Conservation (phyloP, 768 basidiomycete species). For the Russula compacta region DNA sequence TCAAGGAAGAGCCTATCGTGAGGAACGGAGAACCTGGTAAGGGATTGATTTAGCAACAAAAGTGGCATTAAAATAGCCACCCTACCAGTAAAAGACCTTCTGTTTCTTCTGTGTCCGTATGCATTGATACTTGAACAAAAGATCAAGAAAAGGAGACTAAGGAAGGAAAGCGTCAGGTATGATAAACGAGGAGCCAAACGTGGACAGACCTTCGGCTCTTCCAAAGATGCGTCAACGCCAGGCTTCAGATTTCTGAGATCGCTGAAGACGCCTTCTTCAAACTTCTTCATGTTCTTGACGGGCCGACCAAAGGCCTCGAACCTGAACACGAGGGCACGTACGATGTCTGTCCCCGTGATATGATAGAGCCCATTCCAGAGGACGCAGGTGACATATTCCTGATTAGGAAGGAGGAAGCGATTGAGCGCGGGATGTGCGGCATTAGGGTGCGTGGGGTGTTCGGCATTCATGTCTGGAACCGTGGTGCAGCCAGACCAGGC, state of each 20-base stretch:
- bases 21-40: constrained; percentile 84
- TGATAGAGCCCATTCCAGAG: constrained; percentile 88
- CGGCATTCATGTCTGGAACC: constrained; percentile 20
- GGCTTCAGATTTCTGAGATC: constrained; percentile 93
- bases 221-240: constrained; percentile 82
- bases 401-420: constrained; percentile 78
- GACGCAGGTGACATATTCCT: constrained; percentile 85
- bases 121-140: constrained; percentile 93
- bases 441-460: constrained; percentile 30
- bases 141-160: constrained; percentile 86
- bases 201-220: constrained; percentile 79
- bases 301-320: constrained; percentile 91
- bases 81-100: constrained; percentile 95
- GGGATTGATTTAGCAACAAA: constrained; percentile 23
- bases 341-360: constrained; percentile 96
- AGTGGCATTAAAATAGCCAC: constrained; percentile 21
- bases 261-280: constrained; percentile 93
- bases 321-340: constrained; percentile 87
- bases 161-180: constrained; percentile 15
- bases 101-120: constrained; percentile 98
- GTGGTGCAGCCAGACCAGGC: constrained; percentile 47
- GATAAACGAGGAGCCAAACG: not conserved
- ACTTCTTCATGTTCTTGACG: constrained; percentile 90
- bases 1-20: constrained; percentile 96
- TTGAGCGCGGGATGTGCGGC: constrained; percentile 73